Evolutionary conservation across 2,329 filamentous ascomycete species (phyloP).

Genomic region (Aspergillus clavatus): DNA sequence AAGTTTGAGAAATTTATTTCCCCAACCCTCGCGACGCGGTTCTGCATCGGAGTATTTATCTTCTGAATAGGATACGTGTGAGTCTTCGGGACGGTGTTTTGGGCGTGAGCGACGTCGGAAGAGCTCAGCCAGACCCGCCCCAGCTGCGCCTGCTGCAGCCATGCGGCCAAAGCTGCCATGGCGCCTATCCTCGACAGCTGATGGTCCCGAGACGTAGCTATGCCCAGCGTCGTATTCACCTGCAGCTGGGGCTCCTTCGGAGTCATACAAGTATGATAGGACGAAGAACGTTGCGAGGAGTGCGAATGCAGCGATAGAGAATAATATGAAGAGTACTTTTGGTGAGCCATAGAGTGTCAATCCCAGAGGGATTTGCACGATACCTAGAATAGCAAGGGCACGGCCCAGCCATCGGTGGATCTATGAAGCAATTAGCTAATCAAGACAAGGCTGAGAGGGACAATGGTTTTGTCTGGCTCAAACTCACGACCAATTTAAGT

Average conservation of each 20-base stretch:
- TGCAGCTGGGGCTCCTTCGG: slow-evolving; percentile 44
- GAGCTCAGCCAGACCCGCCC: slow-evolving; percentile 54
- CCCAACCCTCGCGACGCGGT: slow-evolving; percentile 51
- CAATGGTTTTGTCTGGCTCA: neutral
- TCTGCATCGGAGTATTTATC: slow-evolving; percentile 61
- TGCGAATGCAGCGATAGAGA: slow-evolving; percentile 69
- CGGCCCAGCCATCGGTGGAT: slow-evolving; percentile 87
- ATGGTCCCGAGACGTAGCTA: slow-evolving; percentile 51
- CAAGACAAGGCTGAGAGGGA: neutral
- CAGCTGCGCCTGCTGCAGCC: slow-evolving; percentile 53
- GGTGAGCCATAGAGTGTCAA: slow-evolving; percentile 91
- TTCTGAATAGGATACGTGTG: slow-evolving; percentile 56
- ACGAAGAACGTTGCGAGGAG: slow-evolving; percentile 74
- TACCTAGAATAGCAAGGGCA: slow-evolving; percentile 70
- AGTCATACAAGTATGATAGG: slow-evolving; percentile 64
- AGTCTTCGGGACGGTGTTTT: slow-evolving; percentile 40
- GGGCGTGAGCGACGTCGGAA: slow-evolving; percentile 38
- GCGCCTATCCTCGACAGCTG: slow-evolving; percentile 45
- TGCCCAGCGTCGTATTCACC: slow-evolving; percentile 56
- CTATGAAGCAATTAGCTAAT: slow-evolving; percentile 47
- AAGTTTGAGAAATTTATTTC: slow-evolving; percentile 56
- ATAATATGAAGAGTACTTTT: slow-evolving; percentile 77
- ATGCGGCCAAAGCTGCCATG: slow-evolving; percentile 45
- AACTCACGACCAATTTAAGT: slow-evolving; percentile 53
- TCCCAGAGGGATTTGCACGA: slow-evolving; percentile 82